These are phyloP conservation scores for Leptographium wingfieldii DNA, from an alignment of 2,329 filamentous ascomycete species.

Conservation along the genomic window DNA sequence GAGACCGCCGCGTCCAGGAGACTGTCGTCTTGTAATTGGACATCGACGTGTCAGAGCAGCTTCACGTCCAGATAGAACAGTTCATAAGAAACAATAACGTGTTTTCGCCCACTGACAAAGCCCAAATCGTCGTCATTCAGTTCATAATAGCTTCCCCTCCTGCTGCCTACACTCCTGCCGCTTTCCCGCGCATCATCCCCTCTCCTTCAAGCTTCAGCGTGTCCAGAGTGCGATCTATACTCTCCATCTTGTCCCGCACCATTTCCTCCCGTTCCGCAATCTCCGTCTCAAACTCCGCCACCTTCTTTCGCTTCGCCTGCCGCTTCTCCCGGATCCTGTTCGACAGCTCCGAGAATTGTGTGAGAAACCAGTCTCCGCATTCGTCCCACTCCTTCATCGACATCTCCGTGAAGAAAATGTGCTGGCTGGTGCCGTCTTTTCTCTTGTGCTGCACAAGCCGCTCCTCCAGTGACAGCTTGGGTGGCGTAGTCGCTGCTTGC, in stretches of 20 bases:
- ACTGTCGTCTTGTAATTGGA: constrained; percentile 30
- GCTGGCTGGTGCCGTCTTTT: constrained; percentile 28
- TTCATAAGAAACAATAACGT: too few relatives aligned
- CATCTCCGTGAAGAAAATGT: constrained; percentile 39
- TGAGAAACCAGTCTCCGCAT: constrained; percentile 47
- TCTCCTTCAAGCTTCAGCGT: constrained; percentile 45
- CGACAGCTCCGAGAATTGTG: constrained; percentile 38
- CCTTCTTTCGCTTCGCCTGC: constrained; percentile 34
- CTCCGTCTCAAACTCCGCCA: constrained; percentile 41
- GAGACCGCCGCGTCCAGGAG: constrained; percentile 46
- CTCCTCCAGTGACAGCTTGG: constrained; percentile 29
- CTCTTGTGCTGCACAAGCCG: constrained; percentile 38
- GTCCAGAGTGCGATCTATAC: constrained; percentile 40
- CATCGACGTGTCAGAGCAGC: too few relatives aligned
- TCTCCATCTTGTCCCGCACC: constrained; percentile 38
- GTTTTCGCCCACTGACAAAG: too few relatives aligned
- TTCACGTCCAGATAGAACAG: too few relatives aligned
- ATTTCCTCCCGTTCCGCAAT: constrained; percentile 41
- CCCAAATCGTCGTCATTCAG: not conserved
- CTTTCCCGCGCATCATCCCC: constrained; percentile 38
- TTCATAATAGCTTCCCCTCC: not conserved
- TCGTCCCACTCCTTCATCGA: constrained; percentile 44
- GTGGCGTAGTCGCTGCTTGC: constrained; percentile 20
- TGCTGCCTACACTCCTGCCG: constrained; percentile 15
- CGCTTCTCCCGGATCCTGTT: constrained; percentile 34